Evolutionary conservation across 2,329 filamentous ascomycete genomes (phyloP), one percentile per base, ranked within the genome.

Genomic region (Fusarium sublunatum): DNA sequence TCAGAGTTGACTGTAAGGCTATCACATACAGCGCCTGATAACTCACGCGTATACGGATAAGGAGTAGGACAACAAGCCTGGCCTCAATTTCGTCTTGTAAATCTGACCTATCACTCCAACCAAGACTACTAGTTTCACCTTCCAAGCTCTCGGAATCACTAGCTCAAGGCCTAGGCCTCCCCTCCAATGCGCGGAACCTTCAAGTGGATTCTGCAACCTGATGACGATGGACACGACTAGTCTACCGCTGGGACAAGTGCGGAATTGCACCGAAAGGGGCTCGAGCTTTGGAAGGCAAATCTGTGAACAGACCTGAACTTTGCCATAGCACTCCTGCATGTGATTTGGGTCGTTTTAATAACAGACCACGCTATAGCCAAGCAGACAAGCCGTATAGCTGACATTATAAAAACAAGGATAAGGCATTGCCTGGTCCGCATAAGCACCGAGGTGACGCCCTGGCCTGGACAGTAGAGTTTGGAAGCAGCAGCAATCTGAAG

Each of bases 391-490:
- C 32, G 38, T 31, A 49, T 39, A 49, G 51, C 53, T 63, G 55
- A 57, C 53, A 58, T 43, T 35, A 34, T 51, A 58, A 53, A 53
- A 52, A 60, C 67, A 64, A 58, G 56, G 61, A 36, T 49, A 22
- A 7, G 13, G 28, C 15, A 26, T 57, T 36, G 26, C 19, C 10
- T 47, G 56, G 57, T 54, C 67, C 67, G 67, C 64, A 70, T 70
- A 68, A 70, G 67, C 67, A 68, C 67, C 67, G 67, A 70, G 42
- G 62, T 66, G 50, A 56, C 50, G 44, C 64, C 67, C 64, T 60
- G 45, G 29, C 6, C 26, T 12, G 38, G 39, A 43, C 13, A 38
- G 42, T 36, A 40, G 38, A 51, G 46, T 39, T 39, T 38, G 3
- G 43, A 46, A 22, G 40, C 31, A 54, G n/a, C 31, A 52, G 12